Percentiles rank a stretch among this genome's conserved stretches.
Evolutionary conservation across 1,284 basidiomycete genomes (phyloP).

Genomic region (Cryptococcus sp.): DNA sequence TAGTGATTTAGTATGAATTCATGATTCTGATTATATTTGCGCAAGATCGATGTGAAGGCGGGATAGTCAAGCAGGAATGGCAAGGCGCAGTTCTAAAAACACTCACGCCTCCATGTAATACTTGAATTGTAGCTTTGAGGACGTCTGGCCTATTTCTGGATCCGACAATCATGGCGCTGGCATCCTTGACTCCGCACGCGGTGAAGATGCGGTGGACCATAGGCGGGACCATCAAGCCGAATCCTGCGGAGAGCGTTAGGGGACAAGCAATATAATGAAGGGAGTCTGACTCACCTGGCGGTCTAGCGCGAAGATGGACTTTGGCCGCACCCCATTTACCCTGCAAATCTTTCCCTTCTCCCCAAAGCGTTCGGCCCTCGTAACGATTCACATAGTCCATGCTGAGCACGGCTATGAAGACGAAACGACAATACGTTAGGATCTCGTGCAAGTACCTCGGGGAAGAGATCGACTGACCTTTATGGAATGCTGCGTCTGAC

Average conservation of each 20-base stretch:
- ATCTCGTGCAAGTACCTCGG: neutral
- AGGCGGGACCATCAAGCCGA: slow-evolving; percentile 87
- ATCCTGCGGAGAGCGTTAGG: slow-evolving; percentile 59
- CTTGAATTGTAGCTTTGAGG: slow-evolving; percentile 54
- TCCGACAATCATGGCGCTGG: slow-evolving; percentile 91
- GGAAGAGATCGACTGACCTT: slow-evolving; percentile 54
- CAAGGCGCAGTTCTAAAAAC: neutral
- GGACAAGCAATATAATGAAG: neutral
- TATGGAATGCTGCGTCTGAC: slow-evolving; percentile 65
- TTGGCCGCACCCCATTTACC: slow-evolving; percentile 83
- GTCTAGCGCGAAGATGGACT: slow-evolving; percentile 81
- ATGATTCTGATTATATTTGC: too few relatives aligned
- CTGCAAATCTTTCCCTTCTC: slow-evolving; percentile 62
- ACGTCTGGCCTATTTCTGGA: slow-evolving; percentile 76
- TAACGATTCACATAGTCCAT: slow-evolving; percentile 90
- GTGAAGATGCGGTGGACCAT: slow-evolving; percentile 82
- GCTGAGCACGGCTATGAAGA: slow-evolving; percentile 38
- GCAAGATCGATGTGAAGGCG: too few relatives aligned
- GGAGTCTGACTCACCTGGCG: slow-evolving; percentile 57
- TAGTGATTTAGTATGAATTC: too few relatives aligned
- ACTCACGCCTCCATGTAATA: slow-evolving; percentile 51
- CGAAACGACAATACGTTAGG: neutral
- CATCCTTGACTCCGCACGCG: slow-evolving; percentile 91
- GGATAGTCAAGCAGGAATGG: neutral
- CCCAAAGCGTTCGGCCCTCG: slow-evolving; percentile 86